phyloP scores from a whole-genome alignment of 305 asterid genomes.

The Plantago lanceolata region DNA sequence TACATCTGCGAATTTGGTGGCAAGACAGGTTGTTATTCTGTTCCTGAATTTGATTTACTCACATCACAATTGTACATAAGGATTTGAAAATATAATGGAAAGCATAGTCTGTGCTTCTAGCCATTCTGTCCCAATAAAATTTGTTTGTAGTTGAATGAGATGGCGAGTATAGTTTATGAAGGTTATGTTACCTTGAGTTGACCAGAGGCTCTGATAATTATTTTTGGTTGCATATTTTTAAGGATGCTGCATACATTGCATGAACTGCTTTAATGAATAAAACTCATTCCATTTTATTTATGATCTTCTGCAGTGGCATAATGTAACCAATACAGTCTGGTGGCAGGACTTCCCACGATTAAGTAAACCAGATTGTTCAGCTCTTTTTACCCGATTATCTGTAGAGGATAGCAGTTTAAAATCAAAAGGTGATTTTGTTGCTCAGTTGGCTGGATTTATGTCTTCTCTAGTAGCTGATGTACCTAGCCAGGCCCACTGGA shows the following conservation, averaged over 20 bases:
- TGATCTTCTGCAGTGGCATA: slow-evolving; percentile 64
- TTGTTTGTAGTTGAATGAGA: not conserved
- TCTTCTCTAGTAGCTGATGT: slow-evolving; percentile 68
- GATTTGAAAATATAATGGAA: slow-evolving; percentile 3
- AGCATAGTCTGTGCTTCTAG: not conserved
- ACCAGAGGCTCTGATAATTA: not conserved
- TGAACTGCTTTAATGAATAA: slow-evolving; percentile 3
- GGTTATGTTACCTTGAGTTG: not conserved
- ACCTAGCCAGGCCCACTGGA: slow-evolving; percentile 79
- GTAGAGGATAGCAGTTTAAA: slow-evolving; percentile 33
- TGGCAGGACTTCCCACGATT: slow-evolving; percentile 87
- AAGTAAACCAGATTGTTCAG: slow-evolving; percentile 42
- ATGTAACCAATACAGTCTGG: slow-evolving; percentile 79
- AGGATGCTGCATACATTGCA: slow-evolving; percentile 3
- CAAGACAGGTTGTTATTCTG: slow-evolving; percentile 55
- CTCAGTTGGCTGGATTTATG: slow-evolving; percentile 80
- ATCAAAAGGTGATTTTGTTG: slow-evolving; percentile 65
- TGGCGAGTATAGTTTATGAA: not conserved
- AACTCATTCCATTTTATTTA: slow-evolving; percentile 22
- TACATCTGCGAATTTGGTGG: slow-evolving; percentile 87
- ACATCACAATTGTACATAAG: slow-evolving; percentile 1
- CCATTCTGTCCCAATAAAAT: too few relatives aligned
- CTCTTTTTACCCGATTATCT: slow-evolving; percentile 63
- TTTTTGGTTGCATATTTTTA: slow-evolving; percentile 9
- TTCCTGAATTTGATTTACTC: slow-evolving; percentile 18